Base-by-base conservation (phyloP, 192 early-diverging fungal genomes). In the Rhizoclosmatium sp. region DNA sequence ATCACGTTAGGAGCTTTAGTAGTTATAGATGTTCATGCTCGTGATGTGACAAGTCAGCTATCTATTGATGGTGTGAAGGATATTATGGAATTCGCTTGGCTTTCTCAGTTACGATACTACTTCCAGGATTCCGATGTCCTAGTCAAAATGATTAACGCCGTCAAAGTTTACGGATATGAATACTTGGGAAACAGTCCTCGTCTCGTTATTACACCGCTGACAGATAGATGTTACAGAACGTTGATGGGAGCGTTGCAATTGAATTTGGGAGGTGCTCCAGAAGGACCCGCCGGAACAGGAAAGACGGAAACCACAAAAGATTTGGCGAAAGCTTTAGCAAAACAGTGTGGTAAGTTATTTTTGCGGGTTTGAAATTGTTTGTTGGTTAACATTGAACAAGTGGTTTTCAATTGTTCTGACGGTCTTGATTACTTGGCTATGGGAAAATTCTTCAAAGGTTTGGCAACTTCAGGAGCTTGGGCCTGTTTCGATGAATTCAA, bases 401-500 rank as follows among this genome's bases (percentile, higher is more conserved):
- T 91, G 3, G 90, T 91, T 12, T 91, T 91, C 82, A 91, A 91
- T 76, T 91, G 90, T 65, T 91, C 90, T 0, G 90, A 91, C 66
- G 90, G 90, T n/a, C 79, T 91, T 46, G 90, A 91, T 62, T 91
- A 91, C 76, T 65, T 91, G 3, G 90, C 90, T 1, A 91, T 91
- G 90, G 90, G 90, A 44, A 91, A 91, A 64, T 91, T 91, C 81
- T 91, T 91, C 76, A 91, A 90, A 78, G 90, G 90, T 3, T 71
- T 91, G 54, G 89, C 90, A 9, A 78, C 86, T 39, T 79, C 89
- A 1, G 90, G 90, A 5, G 90, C 90, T 5, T 91, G 90, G 90
- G 89, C 90, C 10, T 91, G 90, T 65, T 91, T 91, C 72, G 90
- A 91, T 67, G 90, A 91, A 70, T 91, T 91, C 77, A 91, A 91